phyloP scores from a whole-genome alignment of 2,329 filamentous ascomycete species.

The Xylaria sp. region DNA sequence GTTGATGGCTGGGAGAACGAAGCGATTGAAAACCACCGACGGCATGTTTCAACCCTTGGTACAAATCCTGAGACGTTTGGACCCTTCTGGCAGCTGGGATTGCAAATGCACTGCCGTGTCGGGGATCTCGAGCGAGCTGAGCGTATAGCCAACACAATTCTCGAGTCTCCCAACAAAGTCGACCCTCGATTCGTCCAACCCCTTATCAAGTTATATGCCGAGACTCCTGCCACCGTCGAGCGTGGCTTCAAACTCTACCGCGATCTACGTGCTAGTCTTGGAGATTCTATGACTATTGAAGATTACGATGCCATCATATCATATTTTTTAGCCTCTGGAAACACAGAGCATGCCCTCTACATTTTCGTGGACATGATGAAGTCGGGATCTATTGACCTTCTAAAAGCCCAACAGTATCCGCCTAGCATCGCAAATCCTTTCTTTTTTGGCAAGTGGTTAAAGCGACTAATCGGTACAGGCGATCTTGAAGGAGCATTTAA shows the following conservation, averaged over 20 bases:
- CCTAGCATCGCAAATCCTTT: slow-evolving; percentile 74
- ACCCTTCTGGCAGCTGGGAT: slow-evolving; percentile 72
- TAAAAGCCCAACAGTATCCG: slow-evolving; percentile 57
- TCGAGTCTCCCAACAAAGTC: slow-evolving; percentile 57
- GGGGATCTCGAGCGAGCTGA: slow-evolving; percentile 71
- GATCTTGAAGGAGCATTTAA: slow-evolving; percentile 76
- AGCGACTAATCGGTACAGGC: slow-evolving; percentile 79
- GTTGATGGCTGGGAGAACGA: slow-evolving; percentile 68
- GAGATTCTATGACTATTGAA: slow-evolving; percentile 70
- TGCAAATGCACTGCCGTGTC: slow-evolving; percentile 69
- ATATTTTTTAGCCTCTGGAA: slow-evolving; percentile 74
- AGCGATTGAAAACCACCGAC: slow-evolving; percentile 73
- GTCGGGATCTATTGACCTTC: slow-evolving; percentile 63
- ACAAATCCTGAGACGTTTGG: slow-evolving; percentile 59
- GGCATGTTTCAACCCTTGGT: slow-evolving; percentile 65
- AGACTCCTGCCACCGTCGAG: slow-evolving; percentile 59
- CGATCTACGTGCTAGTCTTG: slow-evolving; percentile 70
- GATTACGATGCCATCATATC: slow-evolving; percentile 82
- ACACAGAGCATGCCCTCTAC: slow-evolving; percentile 74
- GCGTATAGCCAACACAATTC: slow-evolving; percentile 64
- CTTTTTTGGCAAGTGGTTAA: slow-evolving; percentile 90
- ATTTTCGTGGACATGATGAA: slow-evolving; percentile 93
- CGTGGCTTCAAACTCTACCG: slow-evolving; percentile 76
- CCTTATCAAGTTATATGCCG: slow-evolving; percentile 75
- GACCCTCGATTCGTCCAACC: slow-evolving; percentile 71